Base-by-base conservation (phyloP, 495 filamentous ascomycete genomes). In the Aspergillus cavernicola region DNA sequence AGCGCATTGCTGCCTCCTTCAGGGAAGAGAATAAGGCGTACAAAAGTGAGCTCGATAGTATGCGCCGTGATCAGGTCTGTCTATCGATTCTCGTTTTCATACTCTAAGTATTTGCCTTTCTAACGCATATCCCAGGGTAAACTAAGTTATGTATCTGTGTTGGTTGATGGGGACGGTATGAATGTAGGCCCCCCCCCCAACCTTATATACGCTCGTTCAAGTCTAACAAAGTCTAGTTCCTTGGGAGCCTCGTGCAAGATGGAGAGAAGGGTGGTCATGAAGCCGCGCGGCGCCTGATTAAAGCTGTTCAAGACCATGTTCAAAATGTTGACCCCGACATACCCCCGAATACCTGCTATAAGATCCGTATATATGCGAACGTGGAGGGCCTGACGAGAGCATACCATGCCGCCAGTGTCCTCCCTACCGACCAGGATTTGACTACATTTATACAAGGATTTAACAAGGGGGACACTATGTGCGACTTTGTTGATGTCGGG, bases 401-500 rank as follows among this genome's bases (percentile, higher is more conserved):
- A 11, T 70, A 66, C 45, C 40, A 40, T 18, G 52, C 62, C n/a
- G 44, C 39, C 0, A 46, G 22, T 6, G 40, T 58, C 32, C 36
- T 65, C 9, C 46, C 44, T 16, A 33, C 55, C 2, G 31, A 47
- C 7, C 47, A 58, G 18, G 44, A 35, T 3, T 26, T 68, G 12
- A 31, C 24, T 41, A 42, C 29, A 6, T 70, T 70, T 41, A 61
- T 66, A 8, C 65, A 60, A 7, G 67, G 61, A 3, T 70, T 68
- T 44, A 70, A 70, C 40, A 64, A 60, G 59, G 63, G 57, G 36
- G 40, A 58, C 40, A 24, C 57, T 4, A 20, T 62, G 1, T 68
- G 59, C 53, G 61, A 70, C 36, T 70, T 68, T 44, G 52, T 70
- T 42, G 66, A 70, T 45, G 63, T 58, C 16, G 66, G 67, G 9